phyloP scores from a whole-genome alignment of 805 yeast species.

The Candida michaelii region DNA sequence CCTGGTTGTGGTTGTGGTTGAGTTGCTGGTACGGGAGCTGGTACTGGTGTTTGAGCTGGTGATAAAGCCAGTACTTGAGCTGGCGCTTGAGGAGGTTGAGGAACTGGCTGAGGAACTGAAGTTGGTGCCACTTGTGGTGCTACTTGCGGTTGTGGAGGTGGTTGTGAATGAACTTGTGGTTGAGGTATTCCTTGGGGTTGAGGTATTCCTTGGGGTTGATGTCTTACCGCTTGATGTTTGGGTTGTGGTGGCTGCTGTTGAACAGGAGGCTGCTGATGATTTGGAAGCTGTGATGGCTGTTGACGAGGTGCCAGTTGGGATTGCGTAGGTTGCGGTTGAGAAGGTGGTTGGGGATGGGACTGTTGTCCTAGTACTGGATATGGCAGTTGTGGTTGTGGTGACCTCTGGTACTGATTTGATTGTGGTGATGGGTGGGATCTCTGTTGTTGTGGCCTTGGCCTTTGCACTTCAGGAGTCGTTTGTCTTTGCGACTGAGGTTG shows the following conservation, averaged over 20 bases:
- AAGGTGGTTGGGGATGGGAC: background rate
- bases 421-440: too few species aligned
- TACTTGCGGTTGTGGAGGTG: too few species aligned
- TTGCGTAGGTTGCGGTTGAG: slow-evolving; percentile 1
- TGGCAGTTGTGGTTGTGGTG: background rate
- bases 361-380: background rate
- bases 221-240: too few species aligned
- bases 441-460: background rate
- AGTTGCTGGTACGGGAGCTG: background rate
- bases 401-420: background rate
- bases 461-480: background rate
- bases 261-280: background rate
- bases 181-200: background rate
- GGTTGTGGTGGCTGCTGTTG: too few species aligned
- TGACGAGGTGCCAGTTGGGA: background rate
- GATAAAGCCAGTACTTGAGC: too few species aligned
- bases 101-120: background rate
- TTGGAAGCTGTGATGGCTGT: background rate
- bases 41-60: background rate
- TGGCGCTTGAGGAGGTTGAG: too few species aligned
- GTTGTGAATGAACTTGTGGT: background rate
- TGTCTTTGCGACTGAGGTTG: background rate
- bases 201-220: background rate
- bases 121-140: background rate
- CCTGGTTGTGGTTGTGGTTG: slow-evolving; percentile 1